Evolutionary conservation across 2,329 filamentous ascomycete species (phyloP).

Genomic region (Exophiala calicioides): DNA sequence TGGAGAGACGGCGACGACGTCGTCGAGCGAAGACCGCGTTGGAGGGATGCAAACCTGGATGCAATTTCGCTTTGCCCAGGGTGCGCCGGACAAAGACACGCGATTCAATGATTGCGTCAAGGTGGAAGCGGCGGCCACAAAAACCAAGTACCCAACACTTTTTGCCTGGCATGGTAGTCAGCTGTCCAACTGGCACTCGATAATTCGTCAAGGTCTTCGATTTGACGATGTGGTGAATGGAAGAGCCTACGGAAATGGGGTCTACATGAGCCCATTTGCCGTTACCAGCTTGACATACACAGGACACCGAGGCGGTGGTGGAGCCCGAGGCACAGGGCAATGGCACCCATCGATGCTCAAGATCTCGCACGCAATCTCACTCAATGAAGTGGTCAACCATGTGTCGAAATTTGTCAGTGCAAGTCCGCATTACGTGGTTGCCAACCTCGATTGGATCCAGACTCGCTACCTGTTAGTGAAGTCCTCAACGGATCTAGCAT

Average conservation of each 20-base stretch:
- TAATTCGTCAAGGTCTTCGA: constrained; percentile 78
- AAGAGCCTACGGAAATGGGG: constrained; percentile 72
- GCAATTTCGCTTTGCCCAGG: constrained; percentile 86
- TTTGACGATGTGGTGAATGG: constrained; percentile 66
- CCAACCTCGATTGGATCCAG: constrained; percentile 81
- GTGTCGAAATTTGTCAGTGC: constrained; percentile 60
- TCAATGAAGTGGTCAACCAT: constrained; percentile 84
- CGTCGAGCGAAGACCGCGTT: constrained; percentile 53
- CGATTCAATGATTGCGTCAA: constrained; percentile 68
- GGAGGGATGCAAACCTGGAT: constrained; percentile 66
- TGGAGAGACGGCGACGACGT: background rate
- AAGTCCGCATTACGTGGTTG: constrained; percentile 68
- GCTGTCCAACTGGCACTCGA: constrained; percentile 82
- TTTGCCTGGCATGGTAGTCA: constrained; percentile 86
- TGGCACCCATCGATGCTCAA: constrained; percentile 71
- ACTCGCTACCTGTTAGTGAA: constrained; percentile 78
- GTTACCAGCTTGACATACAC: constrained; percentile 58
- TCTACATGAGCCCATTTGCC: constrained; percentile 71
- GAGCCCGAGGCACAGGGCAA: constrained; percentile 6
- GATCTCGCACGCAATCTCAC: constrained; percentile 62
- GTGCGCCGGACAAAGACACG: constrained; percentile 81
- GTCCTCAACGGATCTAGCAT: constrained; percentile 29
- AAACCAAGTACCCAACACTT: constrained; percentile 63
- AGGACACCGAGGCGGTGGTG: no score
- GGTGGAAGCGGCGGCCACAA: constrained; percentile 39